Percentiles rank a stretch among this genome's conserved stretches.
phyloP scores from a whole-genome alignment of 345 rosid species.

The Angophora floribunda region DNA sequence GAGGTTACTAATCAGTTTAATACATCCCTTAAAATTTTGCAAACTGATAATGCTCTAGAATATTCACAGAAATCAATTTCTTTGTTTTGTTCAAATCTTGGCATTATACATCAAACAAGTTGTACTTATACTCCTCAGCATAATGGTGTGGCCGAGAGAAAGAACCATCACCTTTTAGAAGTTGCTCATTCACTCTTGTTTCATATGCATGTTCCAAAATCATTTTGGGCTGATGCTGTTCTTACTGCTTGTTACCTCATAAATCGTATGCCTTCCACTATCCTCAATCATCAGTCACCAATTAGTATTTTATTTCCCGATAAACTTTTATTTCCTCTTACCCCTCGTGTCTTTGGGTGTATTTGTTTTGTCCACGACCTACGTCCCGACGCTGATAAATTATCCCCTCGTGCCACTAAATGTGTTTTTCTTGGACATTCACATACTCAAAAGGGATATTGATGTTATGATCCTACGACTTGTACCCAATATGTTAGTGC shows the following conservation, averaged over 20 bases:
- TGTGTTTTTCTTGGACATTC: background rate
- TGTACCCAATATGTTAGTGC: too few species aligned
- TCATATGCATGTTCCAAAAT: background rate
- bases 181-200: background rate
- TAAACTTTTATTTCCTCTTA: too few species aligned
- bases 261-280: background rate
- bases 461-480: background rate
- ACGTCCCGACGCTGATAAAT: background rate
- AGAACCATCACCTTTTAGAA: background rate
- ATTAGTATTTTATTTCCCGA: too few species aligned
- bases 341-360: too few species aligned
- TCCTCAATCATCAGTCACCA: too few species aligned
- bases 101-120: background rate
- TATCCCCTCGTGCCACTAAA: background rate
- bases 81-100: background rate
- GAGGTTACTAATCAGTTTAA: background rate
- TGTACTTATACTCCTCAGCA: background rate
- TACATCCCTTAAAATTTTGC: background rate
- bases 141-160: background rate
- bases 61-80: background rate
- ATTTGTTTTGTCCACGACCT: background rate
- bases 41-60: background rate
- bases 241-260: background rate
- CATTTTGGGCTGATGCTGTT: background rate
- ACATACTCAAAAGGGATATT: background rate